Conservation (phyloP, 2,329 filamentous ascomycete species). For the Ophiostoma novo-ulmi region DNA sequence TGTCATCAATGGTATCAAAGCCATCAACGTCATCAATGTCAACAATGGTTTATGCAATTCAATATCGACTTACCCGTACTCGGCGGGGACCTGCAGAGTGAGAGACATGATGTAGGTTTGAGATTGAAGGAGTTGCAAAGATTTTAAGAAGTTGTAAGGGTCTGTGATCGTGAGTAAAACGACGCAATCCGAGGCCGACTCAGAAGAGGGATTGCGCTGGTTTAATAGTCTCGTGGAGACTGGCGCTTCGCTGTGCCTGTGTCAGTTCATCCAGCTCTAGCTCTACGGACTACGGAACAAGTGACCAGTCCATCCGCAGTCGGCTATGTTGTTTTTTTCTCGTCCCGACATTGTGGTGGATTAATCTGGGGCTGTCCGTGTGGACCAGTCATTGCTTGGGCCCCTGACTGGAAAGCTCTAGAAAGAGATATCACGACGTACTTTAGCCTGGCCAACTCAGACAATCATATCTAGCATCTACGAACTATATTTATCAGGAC, state of each 20-base stretch:
- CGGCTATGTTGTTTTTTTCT: background rate
- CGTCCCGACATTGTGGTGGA: background rate
- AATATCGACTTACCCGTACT: constrained; percentile 23
- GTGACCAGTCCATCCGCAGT: background rate
- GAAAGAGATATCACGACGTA: background rate
- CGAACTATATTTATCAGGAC: background rate
- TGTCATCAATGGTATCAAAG: background rate
- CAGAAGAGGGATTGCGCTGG: background rate
- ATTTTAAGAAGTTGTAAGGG: background rate
- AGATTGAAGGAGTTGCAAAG: background rate
- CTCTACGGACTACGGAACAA: background rate
- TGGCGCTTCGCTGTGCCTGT: background rate
- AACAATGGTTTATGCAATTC: background rate
- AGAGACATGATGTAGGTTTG: constrained; percentile 19
- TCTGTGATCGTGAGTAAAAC: background rate
- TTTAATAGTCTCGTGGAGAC: background rate
- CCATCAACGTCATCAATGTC: background rate
- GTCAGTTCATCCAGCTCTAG: background rate
- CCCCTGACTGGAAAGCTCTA: no score
- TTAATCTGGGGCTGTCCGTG: background rate
- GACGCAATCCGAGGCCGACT: background rate
- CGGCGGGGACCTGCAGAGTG: constrained; percentile 23
- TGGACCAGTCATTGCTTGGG: background rate
- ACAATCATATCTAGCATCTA: background rate
- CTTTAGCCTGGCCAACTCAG: background rate